Evolutionary conservation across 1,139 yeast genomes (phyloP).

Genomic region (Geotrichum cucujoidarum): DNA sequence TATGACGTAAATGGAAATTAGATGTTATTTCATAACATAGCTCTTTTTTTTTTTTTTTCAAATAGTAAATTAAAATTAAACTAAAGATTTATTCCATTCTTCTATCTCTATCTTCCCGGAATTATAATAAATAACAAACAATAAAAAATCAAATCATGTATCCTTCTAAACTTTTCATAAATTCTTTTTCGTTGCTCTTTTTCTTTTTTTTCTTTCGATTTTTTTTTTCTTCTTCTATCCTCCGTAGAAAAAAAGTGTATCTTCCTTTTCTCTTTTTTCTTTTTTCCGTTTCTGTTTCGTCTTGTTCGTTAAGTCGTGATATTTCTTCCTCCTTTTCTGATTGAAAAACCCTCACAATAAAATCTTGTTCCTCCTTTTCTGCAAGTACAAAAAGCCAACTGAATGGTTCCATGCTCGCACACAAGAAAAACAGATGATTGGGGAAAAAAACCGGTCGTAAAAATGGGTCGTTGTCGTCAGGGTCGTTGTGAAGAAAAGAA

Average conservation of each 20-base stretch:
- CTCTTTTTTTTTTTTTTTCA: too few relatives aligned
- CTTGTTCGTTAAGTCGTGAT: not conserved
- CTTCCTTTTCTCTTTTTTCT: conserved; percentile 6
- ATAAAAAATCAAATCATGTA: not conserved
- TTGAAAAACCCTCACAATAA: not conserved
- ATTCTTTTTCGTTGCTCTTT: not conserved
- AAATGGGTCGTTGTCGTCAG: not conserved
- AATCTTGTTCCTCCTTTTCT: not conserved
- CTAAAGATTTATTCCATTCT: conserved; percentile 7
- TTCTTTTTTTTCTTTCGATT: not conserved
- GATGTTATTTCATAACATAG: too few relatives aligned
- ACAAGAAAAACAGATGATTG: conserved; percentile 2
- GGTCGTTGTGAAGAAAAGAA: conserved; percentile 9
- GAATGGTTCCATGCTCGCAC: conserved; percentile 19
- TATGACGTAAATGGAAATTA: too few relatives aligned
- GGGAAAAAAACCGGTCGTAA: not conserved
- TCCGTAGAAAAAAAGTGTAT: too few relatives aligned
- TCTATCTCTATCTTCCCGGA: conserved; percentile 13
- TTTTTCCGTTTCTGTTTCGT: too few relatives aligned
- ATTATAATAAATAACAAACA: not conserved
- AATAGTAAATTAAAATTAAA: not conserved
- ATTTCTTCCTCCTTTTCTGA: conserved; percentile 3
- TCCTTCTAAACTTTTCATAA: conserved; percentile 9
- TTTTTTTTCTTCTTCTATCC: too few relatives aligned
- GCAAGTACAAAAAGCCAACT: conserved; percentile 13